A percentile compares a stretch with the other conserved stretches of the same genome.
phyloP scores from a whole-genome alignment of 129 eudicot genomes.

The Pittosporum tobira region DNA sequence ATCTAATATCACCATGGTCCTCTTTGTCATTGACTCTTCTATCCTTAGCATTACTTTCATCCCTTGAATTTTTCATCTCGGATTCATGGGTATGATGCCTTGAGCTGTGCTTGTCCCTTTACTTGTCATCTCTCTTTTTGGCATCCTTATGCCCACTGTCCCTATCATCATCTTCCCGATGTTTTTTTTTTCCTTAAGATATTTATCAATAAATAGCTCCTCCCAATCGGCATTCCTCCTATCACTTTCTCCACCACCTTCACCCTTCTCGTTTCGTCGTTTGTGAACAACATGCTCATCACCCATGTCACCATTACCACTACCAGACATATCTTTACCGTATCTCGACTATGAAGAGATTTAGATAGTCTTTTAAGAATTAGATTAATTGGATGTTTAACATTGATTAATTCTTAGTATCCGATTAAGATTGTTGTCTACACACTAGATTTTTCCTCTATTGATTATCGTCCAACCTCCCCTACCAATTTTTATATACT shows the following conservation, averaged over 20 bases:
- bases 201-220: no score
- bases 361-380: no score
- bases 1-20: slow-evolving; percentile 47
- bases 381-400: no score
- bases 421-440: no score
- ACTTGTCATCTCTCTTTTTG: slow-evolving; percentile 36
- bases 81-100: slow-evolving; percentile 50
- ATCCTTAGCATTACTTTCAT: slow-evolving; percentile 56
- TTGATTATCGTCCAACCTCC: no score
- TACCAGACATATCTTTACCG: slow-evolving; percentile 33
- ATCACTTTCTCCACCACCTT: slow-evolving; percentile 27
- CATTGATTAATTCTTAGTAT: no score
- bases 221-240: no score
- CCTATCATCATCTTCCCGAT: slow-evolving; percentile 43
- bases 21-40: slow-evolving; percentile 53
- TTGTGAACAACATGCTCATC: slow-evolving; percentile 30
- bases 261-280: slow-evolving; percentile 28
- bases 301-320: slow-evolving; percentile 34
- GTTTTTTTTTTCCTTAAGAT: no score
- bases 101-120: slow-evolving; percentile 37
- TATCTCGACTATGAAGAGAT: no score
- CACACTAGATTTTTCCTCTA: no score
- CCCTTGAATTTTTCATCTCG: slow-evolving; percentile 54
- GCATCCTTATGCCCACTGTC: slow-evolving; percentile 42
- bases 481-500: no score